Conservation (phyloP, 495 filamentous ascomycete species). For the Penicillium coprophilum region DNA sequence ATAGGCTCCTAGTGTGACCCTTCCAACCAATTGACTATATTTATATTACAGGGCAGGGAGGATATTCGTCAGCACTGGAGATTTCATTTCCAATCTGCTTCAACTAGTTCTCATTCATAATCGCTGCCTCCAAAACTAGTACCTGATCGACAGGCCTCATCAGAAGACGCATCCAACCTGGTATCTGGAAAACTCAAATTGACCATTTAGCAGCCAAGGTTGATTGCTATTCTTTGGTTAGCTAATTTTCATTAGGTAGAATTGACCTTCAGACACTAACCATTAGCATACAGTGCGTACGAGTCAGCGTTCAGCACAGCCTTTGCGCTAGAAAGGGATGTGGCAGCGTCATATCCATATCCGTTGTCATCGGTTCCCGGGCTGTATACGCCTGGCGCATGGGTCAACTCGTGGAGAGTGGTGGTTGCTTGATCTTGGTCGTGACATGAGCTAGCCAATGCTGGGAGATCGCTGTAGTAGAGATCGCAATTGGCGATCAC, state of each 20-base stretch:
- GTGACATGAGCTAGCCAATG: conserved; percentile 49
- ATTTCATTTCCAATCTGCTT: neutral
- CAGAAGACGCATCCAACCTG: neutral
- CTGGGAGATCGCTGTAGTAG: conserved; percentile 51
- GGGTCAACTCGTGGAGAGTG: conserved; percentile 62
- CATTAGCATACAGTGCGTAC: conserved; percentile 62
- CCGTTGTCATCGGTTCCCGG: conserved; percentile 57
- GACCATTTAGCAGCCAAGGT: conserved; percentile 22
- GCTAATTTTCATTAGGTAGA: neutral
- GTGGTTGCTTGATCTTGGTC: conserved; percentile 60
- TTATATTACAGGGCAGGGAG: neutral
- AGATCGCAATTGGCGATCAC: conserved; percentile 57
- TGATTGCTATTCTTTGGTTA: conserved; percentile 24
- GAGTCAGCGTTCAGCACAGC: conserved; percentile 63
- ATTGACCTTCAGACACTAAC: conserved; percentile 24
- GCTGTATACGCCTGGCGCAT: conserved; percentile 54
- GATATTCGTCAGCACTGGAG: neutral
- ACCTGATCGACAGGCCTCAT: neutral
- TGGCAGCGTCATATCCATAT: conserved; percentile 58
- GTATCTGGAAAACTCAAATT: neutral
- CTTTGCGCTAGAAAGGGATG: conserved; percentile 37
- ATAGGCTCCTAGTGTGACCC: neutral
- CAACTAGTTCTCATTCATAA: neutral
- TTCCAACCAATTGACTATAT: neutral
- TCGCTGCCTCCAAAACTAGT: neutral